These are phyloP conservation scores for Harringtonia lauricola DNA, from an alignment of 2,329 filamentous ascomycete species.

Conservation along the genomic window DNA sequence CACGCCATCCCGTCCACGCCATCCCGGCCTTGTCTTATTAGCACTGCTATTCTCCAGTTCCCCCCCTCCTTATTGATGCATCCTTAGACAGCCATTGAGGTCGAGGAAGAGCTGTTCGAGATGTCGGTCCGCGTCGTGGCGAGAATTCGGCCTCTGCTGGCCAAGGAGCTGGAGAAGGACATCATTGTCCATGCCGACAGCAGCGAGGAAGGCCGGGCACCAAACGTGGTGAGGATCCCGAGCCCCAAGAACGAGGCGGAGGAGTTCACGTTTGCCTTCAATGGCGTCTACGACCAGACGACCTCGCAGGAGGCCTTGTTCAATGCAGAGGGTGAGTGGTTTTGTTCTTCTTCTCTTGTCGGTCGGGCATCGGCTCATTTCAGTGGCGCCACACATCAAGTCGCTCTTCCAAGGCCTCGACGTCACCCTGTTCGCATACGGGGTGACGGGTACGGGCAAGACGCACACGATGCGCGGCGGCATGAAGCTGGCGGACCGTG, in stretches of 20 bases:
- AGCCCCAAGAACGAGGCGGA: constrained; percentile 88
- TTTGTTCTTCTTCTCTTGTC: background rate
- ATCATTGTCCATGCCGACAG: constrained; percentile 65
- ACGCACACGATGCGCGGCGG: constrained; percentile 95
- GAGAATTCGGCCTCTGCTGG: constrained; percentile 77
- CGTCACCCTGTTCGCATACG: constrained; percentile 85
- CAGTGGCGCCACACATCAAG: constrained; percentile 83
- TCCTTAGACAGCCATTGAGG: background rate
- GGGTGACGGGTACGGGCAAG: constrained; percentile 87
- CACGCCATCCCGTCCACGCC: background rate
- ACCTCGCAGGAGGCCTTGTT: constrained; percentile 82
- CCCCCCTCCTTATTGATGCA: background rate
- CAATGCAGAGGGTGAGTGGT: constrained; percentile 56
- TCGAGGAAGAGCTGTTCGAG: too few relatives aligned
- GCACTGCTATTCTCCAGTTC: background rate
- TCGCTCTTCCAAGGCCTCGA: constrained; percentile 84
- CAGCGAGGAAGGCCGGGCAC: constrained; percentile 47
- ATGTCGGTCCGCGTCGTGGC: constrained; percentile 79
- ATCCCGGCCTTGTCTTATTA: background rate
- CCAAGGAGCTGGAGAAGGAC: constrained; percentile 77
- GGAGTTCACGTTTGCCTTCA: constrained; percentile 90
- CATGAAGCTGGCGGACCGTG: constrained; percentile 72
- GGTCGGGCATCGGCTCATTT: background rate
- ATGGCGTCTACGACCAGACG: constrained; percentile 74
- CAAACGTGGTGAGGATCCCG: constrained; percentile 72